Percentiles rank a stretch among this genome's conserved stretches.
These are phyloP conservation scores for Phytophthora sansomeana DNA, from an alignment of 352 stramenopile species.

Conservation along the genomic window DNA sequence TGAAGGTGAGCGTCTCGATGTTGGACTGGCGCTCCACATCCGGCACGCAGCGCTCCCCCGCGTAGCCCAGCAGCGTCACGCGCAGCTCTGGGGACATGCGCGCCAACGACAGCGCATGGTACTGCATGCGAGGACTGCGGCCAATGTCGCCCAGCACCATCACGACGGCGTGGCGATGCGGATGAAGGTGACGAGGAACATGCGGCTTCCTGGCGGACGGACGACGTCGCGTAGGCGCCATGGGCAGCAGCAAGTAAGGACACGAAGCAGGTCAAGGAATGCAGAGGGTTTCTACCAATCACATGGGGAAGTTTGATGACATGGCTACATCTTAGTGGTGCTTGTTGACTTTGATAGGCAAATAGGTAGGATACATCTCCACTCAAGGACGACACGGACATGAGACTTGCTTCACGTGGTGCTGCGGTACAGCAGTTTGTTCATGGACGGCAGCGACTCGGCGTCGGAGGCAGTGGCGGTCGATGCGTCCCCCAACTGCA, in stretches of 20 bases:
- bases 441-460: constrained; percentile 74
- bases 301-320: background rate
- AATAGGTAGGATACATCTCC: constrained; percentile 41
- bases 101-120: constrained; percentile 97
- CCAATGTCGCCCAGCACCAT: constrained; percentile 96
- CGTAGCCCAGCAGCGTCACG: constrained; percentile 95
- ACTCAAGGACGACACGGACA: constrained; percentile 27
- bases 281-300: constrained; percentile 33
- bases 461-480: constrained; percentile 4
- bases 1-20: constrained; percentile 82
- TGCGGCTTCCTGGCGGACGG: constrained; percentile 27
- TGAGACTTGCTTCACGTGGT: constrained; percentile 16
- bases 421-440: constrained; percentile 59
- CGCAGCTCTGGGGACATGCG: constrained; percentile 60
- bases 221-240: constrained; percentile 21
- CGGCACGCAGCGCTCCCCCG: constrained; percentile 89
- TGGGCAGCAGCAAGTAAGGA: constrained; percentile 8
- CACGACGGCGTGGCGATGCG: constrained; percentile 81
- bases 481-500: constrained; percentile 21
- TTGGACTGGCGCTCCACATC: constrained; percentile 67
- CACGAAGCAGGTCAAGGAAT: no score
- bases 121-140: constrained; percentile 99
- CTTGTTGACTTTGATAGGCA: constrained; percentile 21
- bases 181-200: constrained; percentile 3
- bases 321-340: constrained; percentile 10